Evolutionary conservation across 83 land plant species (phyloP).

Genomic region (Picea engelmannii): DNA sequence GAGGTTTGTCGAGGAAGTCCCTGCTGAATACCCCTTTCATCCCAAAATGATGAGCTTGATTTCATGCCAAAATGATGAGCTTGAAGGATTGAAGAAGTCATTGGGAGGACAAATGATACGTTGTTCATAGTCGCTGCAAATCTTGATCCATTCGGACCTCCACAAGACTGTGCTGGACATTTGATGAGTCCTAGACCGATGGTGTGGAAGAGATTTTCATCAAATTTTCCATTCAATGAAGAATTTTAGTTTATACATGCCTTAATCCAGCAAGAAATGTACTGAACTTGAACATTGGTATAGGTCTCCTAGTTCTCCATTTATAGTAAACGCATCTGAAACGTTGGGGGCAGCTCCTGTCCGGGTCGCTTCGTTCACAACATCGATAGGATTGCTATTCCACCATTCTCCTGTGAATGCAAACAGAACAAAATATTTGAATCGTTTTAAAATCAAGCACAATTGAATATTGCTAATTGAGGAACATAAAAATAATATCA

Average conservation of each 20-base stretch:
- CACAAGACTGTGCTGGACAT: conserved; percentile 21
- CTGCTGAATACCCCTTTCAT: not conserved
- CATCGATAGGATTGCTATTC: not conserved
- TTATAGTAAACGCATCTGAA: too few relatives aligned
- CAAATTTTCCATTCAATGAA: too few relatives aligned
- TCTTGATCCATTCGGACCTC: conserved; percentile 17
- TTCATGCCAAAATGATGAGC: too few relatives aligned
- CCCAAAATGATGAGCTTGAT: not conserved
- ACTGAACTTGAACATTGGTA: conserved; percentile 2
- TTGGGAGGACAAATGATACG: not conserved
- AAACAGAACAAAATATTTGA: not conserved
- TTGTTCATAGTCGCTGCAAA: not conserved
- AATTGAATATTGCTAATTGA: too few relatives aligned
- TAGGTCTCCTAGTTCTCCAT: conserved; percentile 11
- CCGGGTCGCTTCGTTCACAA: not conserved
- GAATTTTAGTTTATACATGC: too few relatives aligned
- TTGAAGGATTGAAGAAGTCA: not conserved
- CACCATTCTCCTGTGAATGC: conserved; percentile 21
- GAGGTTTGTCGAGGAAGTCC: conserved; percentile 17
- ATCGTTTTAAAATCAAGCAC: not conserved
- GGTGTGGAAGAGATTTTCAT: conserved; percentile 28
- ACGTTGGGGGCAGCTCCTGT: not conserved
- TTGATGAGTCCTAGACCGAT: conserved; percentile 16
- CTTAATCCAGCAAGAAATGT: not conserved
- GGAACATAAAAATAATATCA: too few relatives aligned